Percentiles rank a stretch among this genome's conserved stretches.
Conservation (phyloP, 345 rosid species). For the Erysimum cheiranthoides region DNA sequence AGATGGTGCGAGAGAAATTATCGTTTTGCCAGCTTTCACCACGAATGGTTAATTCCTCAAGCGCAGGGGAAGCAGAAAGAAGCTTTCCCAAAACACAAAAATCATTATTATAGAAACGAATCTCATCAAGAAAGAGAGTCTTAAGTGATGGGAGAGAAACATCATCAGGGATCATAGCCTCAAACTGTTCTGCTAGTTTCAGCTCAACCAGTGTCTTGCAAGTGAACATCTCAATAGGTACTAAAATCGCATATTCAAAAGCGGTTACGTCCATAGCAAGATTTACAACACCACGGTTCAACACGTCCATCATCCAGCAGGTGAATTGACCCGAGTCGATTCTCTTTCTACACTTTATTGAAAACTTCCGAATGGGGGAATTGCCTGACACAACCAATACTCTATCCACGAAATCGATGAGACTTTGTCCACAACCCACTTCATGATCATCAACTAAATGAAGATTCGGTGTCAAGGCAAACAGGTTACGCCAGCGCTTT, state of each 20-base stretch:
- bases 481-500: conserved; percentile 18
- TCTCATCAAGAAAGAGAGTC: neutral
- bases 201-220: conserved; percentile 9
- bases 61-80: conserved; percentile 16
- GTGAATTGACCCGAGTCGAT: neutral
- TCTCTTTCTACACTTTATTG: neutral
- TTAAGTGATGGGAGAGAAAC: conserved; percentile 16
- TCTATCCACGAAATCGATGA: conserved; percentile 12
- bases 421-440: neutral
- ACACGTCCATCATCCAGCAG: neutral
- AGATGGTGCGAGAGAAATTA: neutral
- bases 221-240: conserved; percentile 8
- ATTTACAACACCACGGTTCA: neutral
- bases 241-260: neutral
- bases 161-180: neutral
- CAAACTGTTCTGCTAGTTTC: neutral
- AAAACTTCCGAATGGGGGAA: neutral
- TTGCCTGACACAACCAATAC: conserved; percentile 12
- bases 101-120: neutral
- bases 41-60: conserved; percentile 19
- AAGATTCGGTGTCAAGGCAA: conserved; percentile 1
- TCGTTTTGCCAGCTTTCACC: neutral
- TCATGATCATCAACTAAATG: neutral
- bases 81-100: conserved; percentile 20
- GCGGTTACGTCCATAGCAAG: neutral